A percentile compares a stretch with the other conserved stretches of the same genome.
phyloP scores from a whole-genome alignment of 1,284 basidiomycete species.

The Sanghuangporus baumii region DNA sequence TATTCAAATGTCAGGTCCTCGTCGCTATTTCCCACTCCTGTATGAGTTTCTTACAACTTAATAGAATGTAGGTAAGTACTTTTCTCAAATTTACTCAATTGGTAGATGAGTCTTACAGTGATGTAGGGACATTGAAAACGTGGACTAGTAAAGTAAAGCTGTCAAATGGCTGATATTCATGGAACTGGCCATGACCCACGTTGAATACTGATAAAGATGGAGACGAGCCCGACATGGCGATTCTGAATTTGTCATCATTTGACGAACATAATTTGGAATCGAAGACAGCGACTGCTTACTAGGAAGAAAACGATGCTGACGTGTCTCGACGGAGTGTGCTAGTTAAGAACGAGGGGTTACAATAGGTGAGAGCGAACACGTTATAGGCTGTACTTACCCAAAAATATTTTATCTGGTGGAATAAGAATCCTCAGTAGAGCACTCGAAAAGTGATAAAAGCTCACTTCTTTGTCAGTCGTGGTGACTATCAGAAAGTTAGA shows the following conservation, averaged over 20 bases:
- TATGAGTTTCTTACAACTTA: not conserved
- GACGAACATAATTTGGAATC: not conserved
- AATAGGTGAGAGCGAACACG: not conserved
- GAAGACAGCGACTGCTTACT: not conserved
- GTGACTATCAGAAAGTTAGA: not conserved
- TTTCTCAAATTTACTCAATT: not conserved
- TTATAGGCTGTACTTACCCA: not conserved
- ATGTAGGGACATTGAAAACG: not conserved
- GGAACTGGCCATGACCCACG: not conserved
- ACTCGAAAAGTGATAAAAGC: not conserved
- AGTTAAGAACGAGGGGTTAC: not conserved
- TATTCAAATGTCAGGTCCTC: not conserved
- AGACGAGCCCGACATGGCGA: not conserved
- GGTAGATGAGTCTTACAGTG: not conserved
- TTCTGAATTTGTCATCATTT: not conserved
- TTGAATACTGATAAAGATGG: not conserved
- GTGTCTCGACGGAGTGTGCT: not conserved
- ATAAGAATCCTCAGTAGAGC: not conserved
- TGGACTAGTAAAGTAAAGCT: not conserved
- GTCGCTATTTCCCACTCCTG: not conserved
- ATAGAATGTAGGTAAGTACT: not conserved
- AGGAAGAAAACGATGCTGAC: not conserved
- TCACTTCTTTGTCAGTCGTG: not conserved
- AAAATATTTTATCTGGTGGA: not conserved
- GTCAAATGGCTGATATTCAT: not conserved